Evolutionary conservation across 208 protist species (phyloP), one percentile per base, ranked within the genome.

Genomic region (Leishmania lainsoni): DNA sequence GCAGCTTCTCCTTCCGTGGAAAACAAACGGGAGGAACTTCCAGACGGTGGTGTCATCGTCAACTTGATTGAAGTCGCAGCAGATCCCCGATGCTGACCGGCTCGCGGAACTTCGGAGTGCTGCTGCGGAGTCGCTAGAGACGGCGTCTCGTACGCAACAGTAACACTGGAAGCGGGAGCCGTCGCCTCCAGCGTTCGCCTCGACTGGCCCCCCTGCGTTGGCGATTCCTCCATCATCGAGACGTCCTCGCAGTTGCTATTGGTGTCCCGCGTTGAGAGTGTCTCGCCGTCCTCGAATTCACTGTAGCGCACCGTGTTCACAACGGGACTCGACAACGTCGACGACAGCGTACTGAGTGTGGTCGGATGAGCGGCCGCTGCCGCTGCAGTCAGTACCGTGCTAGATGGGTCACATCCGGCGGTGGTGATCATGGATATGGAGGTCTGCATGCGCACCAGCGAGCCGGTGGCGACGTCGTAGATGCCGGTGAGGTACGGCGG

Each of bases 401-500:
- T 17, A n/a, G 22, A 63, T 5, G 48, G 4, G 9, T 45, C 29
- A 45, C 32, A 29, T 87, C 74, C 29, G 0, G 77, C 26, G 65
- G 58, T 70, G 5, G 56, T 4, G 35, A 51, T 56, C 22, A 56
- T 26, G 14, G 56, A 6, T 63, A 45, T 42, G 17, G 61, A 81
- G 20, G 63, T 85, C 74, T 81, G 76, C 75, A 97, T 59, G 6
- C 88, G 91, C 73, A 95, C 86, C 14, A 97, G 92, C 2, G 87
- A 84, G 17, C 94, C 94, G 26, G 85, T 93, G 54, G 84, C 85
- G 2, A 96, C 86, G 81, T 97, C 93, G 85, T 95, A 97, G 56
- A 97, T 89, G 80, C 94, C 94, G 26, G 91, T 95, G 84, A 97
- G 91, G 83, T 89, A 91, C 39, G 86, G 86, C 49, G 94, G 94